These are phyloP conservation scores for Teratosphaeria zuluensis DNA, from an alignment of 2,329 filamentous ascomycete species.

Conservation along the genomic window DNA sequence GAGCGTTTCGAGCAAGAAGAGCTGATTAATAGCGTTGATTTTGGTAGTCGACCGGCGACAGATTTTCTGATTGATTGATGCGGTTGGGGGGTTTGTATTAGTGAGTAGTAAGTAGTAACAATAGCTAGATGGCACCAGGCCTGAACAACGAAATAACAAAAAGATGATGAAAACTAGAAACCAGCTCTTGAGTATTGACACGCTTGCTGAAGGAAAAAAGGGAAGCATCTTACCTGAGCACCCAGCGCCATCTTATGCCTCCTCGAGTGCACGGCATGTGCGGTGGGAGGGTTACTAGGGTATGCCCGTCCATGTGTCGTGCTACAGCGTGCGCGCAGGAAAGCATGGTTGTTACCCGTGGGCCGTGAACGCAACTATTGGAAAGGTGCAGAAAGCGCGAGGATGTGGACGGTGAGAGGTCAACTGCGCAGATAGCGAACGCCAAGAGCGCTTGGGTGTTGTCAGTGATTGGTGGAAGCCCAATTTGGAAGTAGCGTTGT, in stretches of 20 bases:
- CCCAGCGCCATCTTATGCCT: neutral
- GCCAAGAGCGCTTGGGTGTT: neutral
- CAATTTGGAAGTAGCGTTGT: neutral
- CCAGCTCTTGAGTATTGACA: conserved; percentile 41
- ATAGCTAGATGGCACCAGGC: conserved; percentile 35
- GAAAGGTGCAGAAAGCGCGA: conserved; percentile 18
- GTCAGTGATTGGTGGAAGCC: neutral
- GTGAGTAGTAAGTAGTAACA: conserved; percentile 15
- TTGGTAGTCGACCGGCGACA: conserved; percentile 25
- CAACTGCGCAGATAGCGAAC: neutral
- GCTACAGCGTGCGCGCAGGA: conserved; percentile 7
- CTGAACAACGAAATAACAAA: conserved; percentile 32
- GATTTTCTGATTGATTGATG: conserved; percentile 14
- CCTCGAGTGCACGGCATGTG: conserved; percentile 3
- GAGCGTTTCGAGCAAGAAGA: conserved; percentile 39
- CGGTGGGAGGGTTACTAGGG: neutral
- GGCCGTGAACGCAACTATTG: conserved; percentile 14
- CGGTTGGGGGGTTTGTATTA: conserved; percentile 15
- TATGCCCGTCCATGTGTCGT: conserved; percentile 1
- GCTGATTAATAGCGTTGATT: conserved; percentile 32
- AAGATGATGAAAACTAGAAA: conserved; percentile 36
- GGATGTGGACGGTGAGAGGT: conserved; percentile 6
- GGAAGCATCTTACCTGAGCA: conserved; percentile 6
- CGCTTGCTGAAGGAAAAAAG: conserved; percentile 39
- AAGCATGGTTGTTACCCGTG: conserved; percentile 1